A percentile compares a stretch with the other conserved stretches of the same genome.
Conservation (phyloP, 805 yeast genomes). For the Wickerhamomyces alni region DNA sequence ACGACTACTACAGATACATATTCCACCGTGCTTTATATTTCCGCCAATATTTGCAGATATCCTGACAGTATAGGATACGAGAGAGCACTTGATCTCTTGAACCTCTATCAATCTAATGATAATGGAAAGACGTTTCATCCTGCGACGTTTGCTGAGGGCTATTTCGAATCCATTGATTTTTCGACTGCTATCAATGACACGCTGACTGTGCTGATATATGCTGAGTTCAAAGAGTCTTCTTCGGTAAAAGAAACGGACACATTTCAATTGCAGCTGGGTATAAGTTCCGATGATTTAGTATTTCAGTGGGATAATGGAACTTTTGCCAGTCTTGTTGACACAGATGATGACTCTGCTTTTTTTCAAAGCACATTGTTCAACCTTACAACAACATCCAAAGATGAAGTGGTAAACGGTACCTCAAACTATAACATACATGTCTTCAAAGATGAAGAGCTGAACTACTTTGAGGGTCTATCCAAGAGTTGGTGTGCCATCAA, state of each 20-base stretch:
- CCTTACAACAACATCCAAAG: not conserved
- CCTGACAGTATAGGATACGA: constrained; percentile 2
- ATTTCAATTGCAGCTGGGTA: constrained; percentile 43
- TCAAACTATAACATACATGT: constrained; percentile 32
- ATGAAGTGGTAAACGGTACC: not conserved
- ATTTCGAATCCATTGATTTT: constrained; percentile 5
- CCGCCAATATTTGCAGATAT: constrained; percentile 8
- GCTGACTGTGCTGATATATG: not conserved
- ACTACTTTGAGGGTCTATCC: constrained; percentile 34
- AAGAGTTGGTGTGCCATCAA: constrained; percentile 69
- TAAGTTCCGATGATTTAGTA: constrained; percentile 54
- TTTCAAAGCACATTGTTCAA: constrained; percentile 38
- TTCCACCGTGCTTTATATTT: constrained; percentile 3
- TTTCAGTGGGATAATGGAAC: constrained; percentile 64
- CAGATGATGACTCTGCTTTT: constrained; percentile 64
- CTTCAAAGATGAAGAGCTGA: constrained; percentile 35
- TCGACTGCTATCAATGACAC: constrained; percentile 2
- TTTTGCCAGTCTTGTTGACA: constrained; percentile 55
- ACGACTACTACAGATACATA: not conserved
- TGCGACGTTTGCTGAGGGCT: constrained; percentile 9
- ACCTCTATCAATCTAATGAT: constrained; percentile 3
- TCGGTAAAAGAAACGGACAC: constrained; percentile 3
- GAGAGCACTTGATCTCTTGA: constrained; percentile 1
- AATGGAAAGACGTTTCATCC: constrained; percentile 1
- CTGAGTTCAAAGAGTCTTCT: constrained; percentile 3